Base-by-base conservation (phyloP, 495 filamentous ascomycete species). In the Trichoderma erinaceum region DNA sequence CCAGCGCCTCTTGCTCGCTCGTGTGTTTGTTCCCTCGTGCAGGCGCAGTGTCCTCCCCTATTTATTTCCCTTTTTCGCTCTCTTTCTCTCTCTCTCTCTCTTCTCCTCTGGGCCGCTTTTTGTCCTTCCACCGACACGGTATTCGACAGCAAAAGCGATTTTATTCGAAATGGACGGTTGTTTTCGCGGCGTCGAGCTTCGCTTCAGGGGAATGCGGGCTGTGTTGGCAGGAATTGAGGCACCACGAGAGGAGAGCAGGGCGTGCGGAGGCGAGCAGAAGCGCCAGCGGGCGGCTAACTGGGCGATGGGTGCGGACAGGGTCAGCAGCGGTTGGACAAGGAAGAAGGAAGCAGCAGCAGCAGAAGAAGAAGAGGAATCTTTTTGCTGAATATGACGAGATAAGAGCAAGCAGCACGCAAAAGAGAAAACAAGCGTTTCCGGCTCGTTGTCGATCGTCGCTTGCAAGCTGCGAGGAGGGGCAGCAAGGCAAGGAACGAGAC, bases 381-480 rank as follows among this genome's bases (percentile, higher is more conserved):
- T 18, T 29, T 29, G 29, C 29, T 29, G 29, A 12, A 61, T 15
- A 12, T 10, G 56, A 13, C 2, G 25, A 25, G 0, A 25, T n/a
- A n/a, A n/a, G n/a, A n/a, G n/a, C 2, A 27, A 2, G 27, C 10
- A 29, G 15, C 8, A 13, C 13, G n/a, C 10, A 32, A 29, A 61
- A 8, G 13, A n/a, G 56, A 56, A 11, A 15, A 25, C 25, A 27
- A 13, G 56, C 23, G 23, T 61, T 32, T 27, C 56, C 27, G 56
- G 23, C 5, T 18, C 56, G 0, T 0, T 32, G 56, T 29, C 56
- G 56, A 61, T 61, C 56, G 56, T 61, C 21, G n/a, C 15, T 48
- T n/a, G 44, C 6, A 56, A 56, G 50, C 50, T 56, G 50, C 16
- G 56, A 61, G 56, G 56, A 61, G 56, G 56, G 56, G 56, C 56